These are phyloP conservation scores for Gonium pectorale DNA, from an alignment of 139 green algal species.

Conservation along the genomic window DNA sequence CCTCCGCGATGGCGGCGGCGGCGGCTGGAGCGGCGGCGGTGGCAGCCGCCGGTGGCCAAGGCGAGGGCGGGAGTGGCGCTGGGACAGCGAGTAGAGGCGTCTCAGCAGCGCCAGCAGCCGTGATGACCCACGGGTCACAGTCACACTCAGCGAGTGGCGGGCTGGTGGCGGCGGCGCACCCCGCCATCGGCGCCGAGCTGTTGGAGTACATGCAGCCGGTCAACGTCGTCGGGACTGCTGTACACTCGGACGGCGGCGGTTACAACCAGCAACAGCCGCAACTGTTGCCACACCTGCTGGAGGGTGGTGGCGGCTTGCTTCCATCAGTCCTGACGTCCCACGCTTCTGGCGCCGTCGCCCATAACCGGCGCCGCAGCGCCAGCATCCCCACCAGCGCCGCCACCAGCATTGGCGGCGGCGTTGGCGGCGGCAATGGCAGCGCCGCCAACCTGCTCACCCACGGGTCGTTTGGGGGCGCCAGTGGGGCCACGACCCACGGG, in stretches of 20 bases:
- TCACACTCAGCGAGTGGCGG: too few species aligned
- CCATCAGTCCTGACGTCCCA: too few species aligned
- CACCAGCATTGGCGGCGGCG: not conserved
- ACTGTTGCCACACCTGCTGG: too few species aligned
- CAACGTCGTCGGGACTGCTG: not conserved
- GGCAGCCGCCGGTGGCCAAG: too few species aligned
- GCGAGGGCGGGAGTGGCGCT: not conserved
- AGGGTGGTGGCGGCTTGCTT: too few species aligned
- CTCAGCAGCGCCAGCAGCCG: not conserved
- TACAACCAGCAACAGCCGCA: not conserved
- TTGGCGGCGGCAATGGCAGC: not conserved
- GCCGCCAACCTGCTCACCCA: not conserved
- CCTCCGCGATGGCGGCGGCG: too few species aligned
- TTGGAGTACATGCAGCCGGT: not conserved
- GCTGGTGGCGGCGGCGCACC: not conserved
- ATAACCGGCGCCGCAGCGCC: too few species aligned
- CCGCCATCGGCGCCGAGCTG: not conserved
- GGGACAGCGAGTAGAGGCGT: too few species aligned
- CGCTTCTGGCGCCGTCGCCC: too few species aligned
- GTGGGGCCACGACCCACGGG: not conserved
- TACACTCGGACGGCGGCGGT: not conserved
- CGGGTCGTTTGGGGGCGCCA: not conserved
- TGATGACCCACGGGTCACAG: too few species aligned
- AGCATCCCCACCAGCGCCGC: too few species aligned
- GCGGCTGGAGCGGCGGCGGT: too few species aligned